Conservation (phyloP, 345 rosid genomes). For the Linum lewisii region DNA sequence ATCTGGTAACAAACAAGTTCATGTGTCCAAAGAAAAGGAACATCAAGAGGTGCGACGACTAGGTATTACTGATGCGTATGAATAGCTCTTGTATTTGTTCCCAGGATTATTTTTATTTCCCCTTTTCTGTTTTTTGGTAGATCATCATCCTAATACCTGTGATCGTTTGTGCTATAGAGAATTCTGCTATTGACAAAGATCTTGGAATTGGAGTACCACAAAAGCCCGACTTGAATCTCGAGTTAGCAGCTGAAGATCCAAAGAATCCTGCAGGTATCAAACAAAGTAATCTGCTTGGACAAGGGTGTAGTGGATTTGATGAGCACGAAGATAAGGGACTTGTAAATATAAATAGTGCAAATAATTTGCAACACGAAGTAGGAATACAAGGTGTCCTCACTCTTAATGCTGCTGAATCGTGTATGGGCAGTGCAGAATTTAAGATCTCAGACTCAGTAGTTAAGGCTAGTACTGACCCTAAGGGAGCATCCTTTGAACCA, state of each 20-base stretch:
- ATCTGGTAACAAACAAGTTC: slow-evolving; percentile 26
- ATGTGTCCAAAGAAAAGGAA: slow-evolving; percentile 14
- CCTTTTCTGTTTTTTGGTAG: neutral
- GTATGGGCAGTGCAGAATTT: slow-evolving; percentile 20
- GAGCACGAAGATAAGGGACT: slow-evolving; percentile 25
- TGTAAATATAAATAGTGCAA: slow-evolving; percentile 26
- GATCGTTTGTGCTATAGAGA: slow-evolving; percentile 23
- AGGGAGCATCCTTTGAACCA: slow-evolving; percentile 23
- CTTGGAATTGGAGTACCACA: slow-evolving; percentile 25
- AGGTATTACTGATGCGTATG: slow-evolving; percentile 17
- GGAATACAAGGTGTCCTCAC: slow-evolving; percentile 16
- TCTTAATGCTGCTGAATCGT: slow-evolving; percentile 16
- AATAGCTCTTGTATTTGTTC: neutral
- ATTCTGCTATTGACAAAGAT: slow-evolving; percentile 30
- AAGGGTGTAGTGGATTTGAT: slow-evolving; percentile 15
- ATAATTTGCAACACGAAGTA: slow-evolving; percentile 21
- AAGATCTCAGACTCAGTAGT: slow-evolving; percentile 26
- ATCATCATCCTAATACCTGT: neutral
- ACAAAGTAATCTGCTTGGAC: slow-evolving; percentile 28
- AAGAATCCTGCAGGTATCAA: slow-evolving; percentile 14
- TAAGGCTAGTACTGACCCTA: slow-evolving; percentile 22
- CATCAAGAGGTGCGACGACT: slow-evolving; percentile 20
- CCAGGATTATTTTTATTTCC: neutral
- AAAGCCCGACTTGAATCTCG: slow-evolving; percentile 29
- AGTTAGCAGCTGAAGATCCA: slow-evolving; percentile 29